Percentiles rank a stretch among this genome's conserved stretches.
Conservation (phyloP, 371 early-diverging fungal species). For the Lichtheimia ramosa region DNA sequence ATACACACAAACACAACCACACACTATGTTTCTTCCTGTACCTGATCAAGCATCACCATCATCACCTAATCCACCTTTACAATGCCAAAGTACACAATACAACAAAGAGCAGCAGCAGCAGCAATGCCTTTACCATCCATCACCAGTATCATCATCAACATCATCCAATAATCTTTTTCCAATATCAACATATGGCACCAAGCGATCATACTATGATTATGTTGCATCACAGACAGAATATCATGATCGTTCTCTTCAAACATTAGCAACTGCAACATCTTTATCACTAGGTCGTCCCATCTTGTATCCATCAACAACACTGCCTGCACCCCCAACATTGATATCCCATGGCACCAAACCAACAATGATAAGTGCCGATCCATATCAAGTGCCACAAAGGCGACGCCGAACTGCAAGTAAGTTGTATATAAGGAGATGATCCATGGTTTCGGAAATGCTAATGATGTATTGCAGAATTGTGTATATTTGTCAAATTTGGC, state of each 20-base stretch:
- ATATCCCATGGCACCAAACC: not conserved
- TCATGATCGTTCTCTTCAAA: too few species aligned
- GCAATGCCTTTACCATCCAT: too few species aligned
- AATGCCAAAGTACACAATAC: too few species aligned
- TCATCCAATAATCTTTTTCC: too few species aligned
- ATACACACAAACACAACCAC: constrained; percentile 31
- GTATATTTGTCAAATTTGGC: constrained; percentile 50
- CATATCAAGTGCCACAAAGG: constrained; percentile 30
- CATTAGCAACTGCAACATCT: too few species aligned
- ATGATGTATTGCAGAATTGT: constrained; percentile 29
- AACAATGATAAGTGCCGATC: constrained; percentile 25
- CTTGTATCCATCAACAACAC: not conserved
- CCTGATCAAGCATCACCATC: constrained; percentile 9
- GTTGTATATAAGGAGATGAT: not conserved
- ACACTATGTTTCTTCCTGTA: constrained; percentile 25
- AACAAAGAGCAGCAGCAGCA: not conserved
- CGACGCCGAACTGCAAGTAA: constrained; percentile 37
- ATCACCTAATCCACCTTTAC: not conserved
- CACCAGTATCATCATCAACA: too few species aligned
- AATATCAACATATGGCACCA: too few species aligned
- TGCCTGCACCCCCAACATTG: constrained; percentile 19
- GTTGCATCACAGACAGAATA: too few species aligned
- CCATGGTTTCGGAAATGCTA: not conserved
- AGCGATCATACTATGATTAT: too few species aligned
- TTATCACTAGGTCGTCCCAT: too few species aligned